Base-by-base conservation (phyloP, 257 asterid species). In the Gentiana dahurica region DNA sequence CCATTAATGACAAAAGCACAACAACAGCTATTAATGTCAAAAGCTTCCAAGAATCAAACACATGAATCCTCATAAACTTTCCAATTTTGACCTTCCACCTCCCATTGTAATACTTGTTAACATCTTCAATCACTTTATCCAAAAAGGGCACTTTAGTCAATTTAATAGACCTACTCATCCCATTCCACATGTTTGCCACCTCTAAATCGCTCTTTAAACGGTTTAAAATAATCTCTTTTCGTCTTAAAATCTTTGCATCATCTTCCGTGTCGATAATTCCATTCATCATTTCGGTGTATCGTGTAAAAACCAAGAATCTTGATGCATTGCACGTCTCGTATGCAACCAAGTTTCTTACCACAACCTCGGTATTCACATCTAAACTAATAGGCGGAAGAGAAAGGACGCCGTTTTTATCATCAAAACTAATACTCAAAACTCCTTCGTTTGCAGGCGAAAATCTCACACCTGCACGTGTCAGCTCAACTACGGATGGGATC, bases 211-310 rank as follows among this genome's bases (percentile, higher is more conserved):
- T 77, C 79, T 81, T 83, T 86, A 84, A 49, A 33, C 67, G 81
- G 69, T 84, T 87, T 33, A 68, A 12, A 4, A 84, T 70, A 3
- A 87, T 59, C 71, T 94, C 91, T 46, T 51, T 70, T 63, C 66
- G 66, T 36, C 95, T 67, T 0, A 87, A 76, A 2, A 72, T 4
- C 71, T 36, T 71, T 0, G 73, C 95, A 41, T 87, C 94, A 43
- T 63, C 75, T 1, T 67, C 77, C 0, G 83, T 75, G 59, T 81
- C 94, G 57, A 83, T 65, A 36, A 84, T 77, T 38, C 85, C 91
- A 8, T 79, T 87, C 86, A 87, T 84, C 47, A 84, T 35, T 63
- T 87, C 95, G 0, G 80, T 66, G 71, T 75, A 87, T 5, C 91
- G 76, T 24, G 84, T 65, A 4, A 87, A 44, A n/a, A 71, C 53